phyloP scores from a whole-genome alignment of 257 asterid species.

The Nicotiana knightiana region DNA sequence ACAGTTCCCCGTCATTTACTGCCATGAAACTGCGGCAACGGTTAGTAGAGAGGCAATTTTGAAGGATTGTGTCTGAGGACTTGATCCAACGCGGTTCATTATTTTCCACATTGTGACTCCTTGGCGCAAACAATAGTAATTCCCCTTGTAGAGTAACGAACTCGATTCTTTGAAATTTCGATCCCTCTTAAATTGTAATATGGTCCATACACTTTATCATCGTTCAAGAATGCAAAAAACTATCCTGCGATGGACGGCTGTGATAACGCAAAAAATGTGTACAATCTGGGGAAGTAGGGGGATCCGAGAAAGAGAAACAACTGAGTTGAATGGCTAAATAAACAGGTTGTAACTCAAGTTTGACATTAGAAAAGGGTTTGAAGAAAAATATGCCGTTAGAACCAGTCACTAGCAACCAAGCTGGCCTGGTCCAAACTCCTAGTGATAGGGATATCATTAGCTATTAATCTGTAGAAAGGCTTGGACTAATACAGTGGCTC shows the following conservation, averaged over 20 bases:
- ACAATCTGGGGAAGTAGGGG: neutral
- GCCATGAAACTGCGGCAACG: neutral
- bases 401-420: neutral
- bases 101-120: neutral
- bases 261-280: neutral
- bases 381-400: neutral
- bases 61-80: neutral
- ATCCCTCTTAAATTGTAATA: neutral
- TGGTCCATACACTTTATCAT: neutral
- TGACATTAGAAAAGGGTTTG: neutral
- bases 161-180: neutral
- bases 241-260: neutral
- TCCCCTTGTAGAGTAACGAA: neutral
- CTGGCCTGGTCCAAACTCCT: too few relatives aligned
- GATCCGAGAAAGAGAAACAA: neutral
- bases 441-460: too few relatives aligned
- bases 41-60: neutral
- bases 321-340: neutral
- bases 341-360: neutral
- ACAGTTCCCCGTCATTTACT: neutral
- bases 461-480: too few relatives aligned
- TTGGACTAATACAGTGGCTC: too few relatives aligned
- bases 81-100: neutral
- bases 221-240: neutral
- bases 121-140: neutral